phyloP scores from a whole-genome alignment of 768 basidiomycete species.

The Ramaria rubella region DNA sequence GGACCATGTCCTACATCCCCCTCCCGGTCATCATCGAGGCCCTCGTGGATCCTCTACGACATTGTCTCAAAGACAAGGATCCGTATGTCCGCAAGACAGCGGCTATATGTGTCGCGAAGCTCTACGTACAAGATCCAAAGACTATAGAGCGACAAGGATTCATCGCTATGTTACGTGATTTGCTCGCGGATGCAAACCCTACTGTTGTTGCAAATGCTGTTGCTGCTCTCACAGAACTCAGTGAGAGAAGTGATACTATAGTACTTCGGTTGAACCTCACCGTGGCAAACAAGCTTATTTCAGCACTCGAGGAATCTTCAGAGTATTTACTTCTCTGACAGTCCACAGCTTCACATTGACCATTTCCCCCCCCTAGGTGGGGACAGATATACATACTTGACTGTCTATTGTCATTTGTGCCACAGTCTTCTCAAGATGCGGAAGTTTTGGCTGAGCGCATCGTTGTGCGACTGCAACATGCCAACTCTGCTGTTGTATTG shows the following conservation, averaged over 20 bases:
- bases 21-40: slow-evolving; percentile 82
- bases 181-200: slow-evolving; percentile 89
- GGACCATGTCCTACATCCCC: slow-evolving; percentile 99
- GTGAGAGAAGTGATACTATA: slow-evolving; percentile 90
- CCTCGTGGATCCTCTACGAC: slow-evolving; percentile 82
- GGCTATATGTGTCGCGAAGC: slow-evolving; percentile 94
- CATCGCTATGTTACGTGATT: slow-evolving; percentile 83
- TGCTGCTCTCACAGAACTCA: slow-evolving; percentile 93
- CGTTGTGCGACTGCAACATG: slow-evolving; percentile 88
- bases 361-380: slow-evolving; percentile 56
- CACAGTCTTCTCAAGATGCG: slow-evolving; percentile 79
- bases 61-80: slow-evolving; percentile 88
- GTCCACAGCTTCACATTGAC: neutral
- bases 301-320: slow-evolving; percentile 91
- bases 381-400: slow-evolving; percentile 98
- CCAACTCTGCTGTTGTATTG: slow-evolving; percentile 98
- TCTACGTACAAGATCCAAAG: slow-evolving; percentile 83
- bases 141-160: slow-evolving; percentile 87
- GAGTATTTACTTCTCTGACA: slow-evolving; percentile 47
- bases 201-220: slow-evolving; percentile 98
- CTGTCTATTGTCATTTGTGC: slow-evolving; percentile 89
- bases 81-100: slow-evolving; percentile 99
- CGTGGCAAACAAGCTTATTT: slow-evolving; percentile 82
- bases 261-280: slow-evolving; percentile 84
- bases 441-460: slow-evolving; percentile 95